Evolutionary conservation across 441 rosid genomes (phyloP), one percentile per base, ranked within the genome.

Genomic region (Aleurites moluccanus): DNA sequence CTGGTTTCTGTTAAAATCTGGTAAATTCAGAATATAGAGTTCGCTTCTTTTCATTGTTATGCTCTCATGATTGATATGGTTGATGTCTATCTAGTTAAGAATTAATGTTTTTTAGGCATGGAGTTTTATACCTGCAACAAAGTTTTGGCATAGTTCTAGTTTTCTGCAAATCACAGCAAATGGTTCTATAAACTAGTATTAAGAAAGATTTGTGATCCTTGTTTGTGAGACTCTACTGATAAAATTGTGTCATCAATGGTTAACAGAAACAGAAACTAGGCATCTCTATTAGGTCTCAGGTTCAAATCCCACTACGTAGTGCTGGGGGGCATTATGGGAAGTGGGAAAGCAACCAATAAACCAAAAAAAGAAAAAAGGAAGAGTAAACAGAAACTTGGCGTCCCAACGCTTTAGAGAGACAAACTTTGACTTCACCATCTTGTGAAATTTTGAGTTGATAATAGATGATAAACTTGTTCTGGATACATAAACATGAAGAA

Each of bases 391-490:
- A 13, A 45, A 45, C 49, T 45, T 45, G 13, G 15, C 10, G 3
- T 10, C 10, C 10, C 49, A 45, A 10, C 1, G 15, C 49, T 10
- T 45, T 11, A 35, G 38, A 23, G 63, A 57, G 10, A 57, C 63
- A 57, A 57, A 57, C 23, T 57, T 57, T 27, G 10, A 10, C 63
- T 25, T 57, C 63, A 57, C 14, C 25, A 57, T 57, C 33, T 2
- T 23, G 25, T 57, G 38, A 35, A 35, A 33, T 2, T 33, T 33
- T 33, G 64, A 21, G 25, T 13, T 25, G 25, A 66, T 0, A 66
- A 44, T 21, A 66, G 69, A 50, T 50, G 15, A 44, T 23, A n/a
- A 66, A 44, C 30, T 21, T 42, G 53, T 21, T 66, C 69, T 66
- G 35, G 13, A 7, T 66, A 42, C 30, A 66, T 27, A 4, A 13